Conservation (phyloP, 306 rosid species). For the Pterocarpus macrocarpus region DNA sequence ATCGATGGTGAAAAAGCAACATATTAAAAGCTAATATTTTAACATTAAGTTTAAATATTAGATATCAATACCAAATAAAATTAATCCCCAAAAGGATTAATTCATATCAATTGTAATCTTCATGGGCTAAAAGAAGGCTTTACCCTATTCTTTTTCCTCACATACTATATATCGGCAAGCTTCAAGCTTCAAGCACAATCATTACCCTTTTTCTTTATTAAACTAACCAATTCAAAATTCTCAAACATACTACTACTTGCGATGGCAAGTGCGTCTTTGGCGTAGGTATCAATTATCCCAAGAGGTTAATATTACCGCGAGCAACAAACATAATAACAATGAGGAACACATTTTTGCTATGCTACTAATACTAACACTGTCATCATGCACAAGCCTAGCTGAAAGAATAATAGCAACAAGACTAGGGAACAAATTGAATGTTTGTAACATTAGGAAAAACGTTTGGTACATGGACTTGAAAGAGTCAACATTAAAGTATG, state of each 20-base stretch:
- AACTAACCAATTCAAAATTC: no score
- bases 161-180: no score
- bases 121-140: background rate
- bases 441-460: conserved; percentile 22
- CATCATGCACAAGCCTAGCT: background rate
- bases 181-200: background rate
- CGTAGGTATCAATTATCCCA: no score
- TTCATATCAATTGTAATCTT: background rate
- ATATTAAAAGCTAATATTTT: no score
- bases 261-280: no score
- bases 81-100: background rate
- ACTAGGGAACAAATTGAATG: conserved; percentile 3
- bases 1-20: no score
- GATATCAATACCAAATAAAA: no score
- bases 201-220: background rate
- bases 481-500: conserved; percentile 24
- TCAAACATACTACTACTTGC: no score
- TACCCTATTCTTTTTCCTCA: background rate
- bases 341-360: background rate
- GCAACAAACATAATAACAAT: background rate
- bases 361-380: background rate
- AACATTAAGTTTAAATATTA: no score
- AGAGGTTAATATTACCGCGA: background rate
- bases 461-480: conserved; percentile 32
- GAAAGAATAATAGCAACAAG: background rate